phyloP scores from a whole-genome alignment of 345 rosid species.

The Salix brachista region DNA sequence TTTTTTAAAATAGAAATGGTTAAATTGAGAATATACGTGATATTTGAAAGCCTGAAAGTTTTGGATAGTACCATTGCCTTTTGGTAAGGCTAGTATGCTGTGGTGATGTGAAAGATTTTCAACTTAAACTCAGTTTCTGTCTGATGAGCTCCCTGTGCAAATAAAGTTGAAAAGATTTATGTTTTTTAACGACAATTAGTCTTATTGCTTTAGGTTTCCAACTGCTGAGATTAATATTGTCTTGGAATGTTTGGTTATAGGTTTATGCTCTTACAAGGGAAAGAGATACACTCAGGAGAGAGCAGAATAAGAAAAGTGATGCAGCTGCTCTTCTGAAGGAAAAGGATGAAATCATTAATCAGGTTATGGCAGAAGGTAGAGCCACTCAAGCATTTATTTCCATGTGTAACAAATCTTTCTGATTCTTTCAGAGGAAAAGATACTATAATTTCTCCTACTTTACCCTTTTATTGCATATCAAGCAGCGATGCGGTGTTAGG shows the following conservation, averaged over 20 bases:
- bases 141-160: neutral
- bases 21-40: neutral
- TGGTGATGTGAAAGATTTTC: neutral
- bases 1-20: neutral
- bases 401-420: neutral
- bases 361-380: slow-evolving; percentile 99
- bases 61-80: neutral
- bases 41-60: neutral
- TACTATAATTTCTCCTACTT: neutral
- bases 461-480: neutral
- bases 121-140: neutral
- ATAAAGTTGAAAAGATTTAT: neutral
- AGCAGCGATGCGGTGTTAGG: neutral
- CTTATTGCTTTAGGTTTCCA: neutral
- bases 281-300: slow-evolving; percentile 96
- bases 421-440: slow-evolving; percentile 2
- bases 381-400: slow-evolving; percentile 18
- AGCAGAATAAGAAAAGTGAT: slow-evolving; percentile 89
- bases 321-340: slow-evolving; percentile 98
- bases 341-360: slow-evolving; percentile 96
- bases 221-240: neutral
- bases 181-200: neutral
- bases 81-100: neutral
- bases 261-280: slow-evolving; percentile 95
- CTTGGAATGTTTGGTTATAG: slow-evolving; percentile 36